phyloP scores from a whole-genome alignment of 108 stramenopile genomes.

The Skeletonema potamos region DNA sequence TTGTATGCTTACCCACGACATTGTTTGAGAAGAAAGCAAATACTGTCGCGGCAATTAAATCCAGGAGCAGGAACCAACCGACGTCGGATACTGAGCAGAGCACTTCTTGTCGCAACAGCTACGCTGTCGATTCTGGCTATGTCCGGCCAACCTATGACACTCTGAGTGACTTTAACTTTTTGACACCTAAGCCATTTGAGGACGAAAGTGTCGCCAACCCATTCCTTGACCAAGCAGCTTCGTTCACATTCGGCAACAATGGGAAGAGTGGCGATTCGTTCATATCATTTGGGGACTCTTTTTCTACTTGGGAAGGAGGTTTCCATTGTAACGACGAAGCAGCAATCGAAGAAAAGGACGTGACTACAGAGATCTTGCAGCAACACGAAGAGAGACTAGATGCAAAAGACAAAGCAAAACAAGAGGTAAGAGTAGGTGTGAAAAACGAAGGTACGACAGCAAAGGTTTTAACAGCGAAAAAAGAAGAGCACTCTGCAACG shows the following conservation, averaged over 20 bases:
- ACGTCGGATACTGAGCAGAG: neutral
- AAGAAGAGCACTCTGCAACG: neutral
- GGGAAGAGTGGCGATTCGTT: neutral
- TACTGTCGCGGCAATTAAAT: neutral
- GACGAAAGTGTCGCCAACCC: neutral
- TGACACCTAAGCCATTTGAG: neutral
- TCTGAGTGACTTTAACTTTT: constrained; percentile 40
- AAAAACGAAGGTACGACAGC: neutral
- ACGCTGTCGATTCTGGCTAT: constrained; percentile 34
- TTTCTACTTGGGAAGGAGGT: neutral
- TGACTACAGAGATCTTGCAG: neutral
- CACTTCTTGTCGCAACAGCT: neutral
- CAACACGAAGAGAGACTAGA: neutral
- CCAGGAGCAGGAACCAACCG: neutral
- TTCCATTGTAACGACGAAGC: neutral
- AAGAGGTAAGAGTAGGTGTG: neutral
- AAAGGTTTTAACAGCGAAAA: neutral
- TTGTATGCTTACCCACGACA: constrained; percentile 39
- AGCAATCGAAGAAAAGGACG: neutral
- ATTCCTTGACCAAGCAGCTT: neutral
- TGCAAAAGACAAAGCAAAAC: neutral
- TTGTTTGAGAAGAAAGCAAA: constrained; percentile 23
- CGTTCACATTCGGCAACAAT: neutral
- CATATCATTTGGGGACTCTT: neutral
- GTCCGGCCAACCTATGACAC: constrained; percentile 5